Conservation (phyloP, 495 filamentous ascomycete species). For the Aspergillus coremiiformis region DNA sequence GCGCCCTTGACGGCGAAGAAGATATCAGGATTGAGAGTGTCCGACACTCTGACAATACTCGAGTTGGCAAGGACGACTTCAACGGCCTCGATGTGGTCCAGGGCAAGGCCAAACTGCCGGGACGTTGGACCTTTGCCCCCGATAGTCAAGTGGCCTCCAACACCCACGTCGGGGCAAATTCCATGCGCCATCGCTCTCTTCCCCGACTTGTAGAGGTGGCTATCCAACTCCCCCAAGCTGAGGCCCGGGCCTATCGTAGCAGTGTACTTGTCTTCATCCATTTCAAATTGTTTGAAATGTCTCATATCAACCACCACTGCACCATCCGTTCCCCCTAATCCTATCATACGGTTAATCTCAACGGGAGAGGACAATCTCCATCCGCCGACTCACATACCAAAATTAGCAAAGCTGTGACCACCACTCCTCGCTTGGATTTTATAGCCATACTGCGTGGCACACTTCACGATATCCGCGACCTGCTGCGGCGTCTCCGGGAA, state of each 20-base stretch:
- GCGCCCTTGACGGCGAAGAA: slow-evolving; percentile 50
- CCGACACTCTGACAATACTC: slow-evolving; percentile 33
- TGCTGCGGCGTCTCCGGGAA: slow-evolving; percentile 51
- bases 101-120: slow-evolving; percentile 54
- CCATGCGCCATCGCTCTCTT: slow-evolving; percentile 62
- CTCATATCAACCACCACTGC: slow-evolving; percentile 40
- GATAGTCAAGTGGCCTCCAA: slow-evolving; percentile 67
- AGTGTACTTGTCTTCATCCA: slow-evolving; percentile 47
- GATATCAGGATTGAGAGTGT: slow-evolving; percentile 35
- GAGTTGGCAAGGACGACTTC: slow-evolving; percentile 62
- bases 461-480: slow-evolving; percentile 51
- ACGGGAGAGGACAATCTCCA: too few relatives aligned
- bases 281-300: slow-evolving; percentile 41
- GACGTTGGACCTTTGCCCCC: slow-evolving; percentile 59
- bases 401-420: slow-evolving; percentile 67
- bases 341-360: slow-evolving; percentile 10
- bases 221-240: slow-evolving; percentile 52
- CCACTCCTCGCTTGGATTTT: slow-evolving; percentile 65
- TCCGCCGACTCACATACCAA: slow-evolving; percentile 19
- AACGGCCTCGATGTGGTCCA: slow-evolving; percentile 55
- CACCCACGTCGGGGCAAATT: slow-evolving; percentile 57
- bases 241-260: slow-evolving; percentile 62
- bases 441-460: slow-evolving; percentile 44
- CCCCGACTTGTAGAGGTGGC: slow-evolving; percentile 51
- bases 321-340: slow-evolving; percentile 39